Conservation (phyloP, 2,329 filamentous ascomycete genomes). For the Aspergillus sp. region DNA sequence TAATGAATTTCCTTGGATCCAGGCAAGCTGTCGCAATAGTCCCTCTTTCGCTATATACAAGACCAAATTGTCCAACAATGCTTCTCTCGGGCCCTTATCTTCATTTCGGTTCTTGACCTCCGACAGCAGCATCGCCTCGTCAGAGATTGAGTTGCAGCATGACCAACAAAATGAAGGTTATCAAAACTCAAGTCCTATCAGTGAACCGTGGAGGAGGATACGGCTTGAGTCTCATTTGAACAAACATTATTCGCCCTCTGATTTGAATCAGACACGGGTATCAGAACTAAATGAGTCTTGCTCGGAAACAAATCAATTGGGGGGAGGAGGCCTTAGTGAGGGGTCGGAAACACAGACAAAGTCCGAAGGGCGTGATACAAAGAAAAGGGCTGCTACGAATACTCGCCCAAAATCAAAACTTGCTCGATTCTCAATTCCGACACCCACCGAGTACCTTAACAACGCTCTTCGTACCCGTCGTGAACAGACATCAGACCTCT, state of each 20-base stretch:
- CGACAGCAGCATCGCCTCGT: not conserved
- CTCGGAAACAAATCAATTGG: not conserved
- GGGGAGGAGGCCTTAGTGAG: not conserved
- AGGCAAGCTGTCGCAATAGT: not conserved
- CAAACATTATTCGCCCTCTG: conserved; percentile 2
- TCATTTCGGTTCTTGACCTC: conserved; percentile 2
- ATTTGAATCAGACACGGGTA: not conserved
- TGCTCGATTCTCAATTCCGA: conserved; percentile 6
- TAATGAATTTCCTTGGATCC: not conserved
- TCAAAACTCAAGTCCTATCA: conserved; percentile 5
- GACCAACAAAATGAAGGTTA: not conserved
- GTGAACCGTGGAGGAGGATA: conserved; percentile 9
- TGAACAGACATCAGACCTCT: conserved; percentile 4
- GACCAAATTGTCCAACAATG: conserved; percentile 1
- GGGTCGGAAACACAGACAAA: not conserved
- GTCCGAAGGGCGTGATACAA: too few relatives aligned
- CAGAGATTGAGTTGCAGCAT: not conserved
- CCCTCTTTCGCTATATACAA: not conserved
- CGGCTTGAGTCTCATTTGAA: conserved; percentile 12
- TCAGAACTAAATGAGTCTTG: not conserved
- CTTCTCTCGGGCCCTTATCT: conserved; percentile 1
- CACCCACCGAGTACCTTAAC: conserved; percentile 27
- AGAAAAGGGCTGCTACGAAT: too few relatives aligned
- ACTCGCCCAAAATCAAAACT: too few relatives aligned
- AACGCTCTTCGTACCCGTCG: conserved; percentile 20